Conservation (phyloP, 106 monocot species). For the Dioscorea alata region DNA sequence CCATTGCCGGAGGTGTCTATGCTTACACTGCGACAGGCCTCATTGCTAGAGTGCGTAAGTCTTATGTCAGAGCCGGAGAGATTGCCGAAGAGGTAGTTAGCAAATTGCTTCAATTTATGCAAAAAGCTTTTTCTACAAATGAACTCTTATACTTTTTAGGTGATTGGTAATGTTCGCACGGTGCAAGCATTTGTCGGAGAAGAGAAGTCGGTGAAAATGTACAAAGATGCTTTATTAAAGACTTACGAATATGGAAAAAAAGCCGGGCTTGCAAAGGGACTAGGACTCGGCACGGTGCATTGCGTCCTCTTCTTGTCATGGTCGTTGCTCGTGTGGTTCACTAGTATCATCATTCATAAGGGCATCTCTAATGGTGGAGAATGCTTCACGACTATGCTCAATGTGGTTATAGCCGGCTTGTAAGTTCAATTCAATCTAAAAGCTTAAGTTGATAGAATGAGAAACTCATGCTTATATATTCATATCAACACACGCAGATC, state of each 20-base stretch:
- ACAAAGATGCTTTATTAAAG: slow-evolving; percentile 42
- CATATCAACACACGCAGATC: slow-evolving; percentile 35
- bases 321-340: slow-evolving; percentile 95
- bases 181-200: slow-evolving; percentile 96
- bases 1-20: slow-evolving; percentile 82
- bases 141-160: slow-evolving; percentile 18
- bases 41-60: slow-evolving; percentile 86
- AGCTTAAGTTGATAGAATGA: no score
- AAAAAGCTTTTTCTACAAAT: not conserved
- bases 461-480: no score
- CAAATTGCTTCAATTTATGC: not conserved
- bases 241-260: slow-evolving; percentile 85
- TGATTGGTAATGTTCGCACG: slow-evolving; percentile 83
- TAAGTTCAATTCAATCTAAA: slow-evolving; percentile 25
- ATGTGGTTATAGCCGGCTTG: slow-evolving; percentile 95
- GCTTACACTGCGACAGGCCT: slow-evolving; percentile 84
- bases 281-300: slow-evolving; percentile 86
- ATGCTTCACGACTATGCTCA: slow-evolving; percentile 98
- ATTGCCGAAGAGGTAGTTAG: slow-evolving; percentile 83
- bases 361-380: slow-evolving; percentile 84
- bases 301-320: slow-evolving; percentile 85
- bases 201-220: slow-evolving; percentile 72
- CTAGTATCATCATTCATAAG: slow-evolving; percentile 84
- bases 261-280: slow-evolving; percentile 83
- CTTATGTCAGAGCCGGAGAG: slow-evolving; percentile 91